A percentile compares a stretch with the other conserved stretches of the same genome.
These are phyloP conservation scores for Saccharum hybrid DNA, from an alignment of 202 grass and related monocot genomes.

Conservation along the genomic window DNA sequence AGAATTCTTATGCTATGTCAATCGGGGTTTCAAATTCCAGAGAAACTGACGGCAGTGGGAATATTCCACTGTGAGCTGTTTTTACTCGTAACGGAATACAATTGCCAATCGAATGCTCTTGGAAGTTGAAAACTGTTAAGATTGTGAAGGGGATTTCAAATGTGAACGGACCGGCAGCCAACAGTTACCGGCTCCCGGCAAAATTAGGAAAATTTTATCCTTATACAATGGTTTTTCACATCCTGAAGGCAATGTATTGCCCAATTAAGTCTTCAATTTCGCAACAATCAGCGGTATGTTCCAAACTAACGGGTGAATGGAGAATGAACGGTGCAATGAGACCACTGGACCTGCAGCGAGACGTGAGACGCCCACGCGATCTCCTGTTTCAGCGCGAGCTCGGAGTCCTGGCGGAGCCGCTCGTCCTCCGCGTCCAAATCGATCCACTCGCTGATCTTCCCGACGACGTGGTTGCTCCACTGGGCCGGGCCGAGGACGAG, in stretches of 20 bases:
- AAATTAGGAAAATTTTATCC: neutral
- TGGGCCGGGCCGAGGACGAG: conserved; percentile 82
- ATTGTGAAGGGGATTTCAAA: neutral
- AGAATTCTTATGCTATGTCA: neutral
- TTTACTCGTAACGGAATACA: neutral
- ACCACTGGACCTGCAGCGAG: conserved; percentile 75
- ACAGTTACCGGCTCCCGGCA: neutral
- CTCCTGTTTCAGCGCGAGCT: conserved; percentile 93
- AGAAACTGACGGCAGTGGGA: neutral
- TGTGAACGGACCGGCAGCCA: neutral
- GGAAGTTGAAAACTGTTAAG: neutral
- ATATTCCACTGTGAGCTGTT: neutral
- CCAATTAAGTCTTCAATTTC: neutral
- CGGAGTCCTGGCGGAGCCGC: conserved; percentile 64
- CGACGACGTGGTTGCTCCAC: conserved; percentile 97
- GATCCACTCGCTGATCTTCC: conserved; percentile 92
- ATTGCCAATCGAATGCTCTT: neutral
- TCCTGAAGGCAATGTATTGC: neutral
- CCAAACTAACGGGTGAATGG: neutral
- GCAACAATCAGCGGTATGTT: neutral
- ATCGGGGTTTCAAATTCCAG: neutral
- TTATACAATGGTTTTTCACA: neutral
- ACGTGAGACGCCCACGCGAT: conserved; percentile 96
- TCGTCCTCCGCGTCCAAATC: conserved; percentile 91
- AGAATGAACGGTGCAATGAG: conserved; percentile 10